Percentiles rank a stretch among this genome's conserved stretches.
phyloP scores from a whole-genome alignment of 345 rosid genomes.

The Theobroma cacao region DNA sequence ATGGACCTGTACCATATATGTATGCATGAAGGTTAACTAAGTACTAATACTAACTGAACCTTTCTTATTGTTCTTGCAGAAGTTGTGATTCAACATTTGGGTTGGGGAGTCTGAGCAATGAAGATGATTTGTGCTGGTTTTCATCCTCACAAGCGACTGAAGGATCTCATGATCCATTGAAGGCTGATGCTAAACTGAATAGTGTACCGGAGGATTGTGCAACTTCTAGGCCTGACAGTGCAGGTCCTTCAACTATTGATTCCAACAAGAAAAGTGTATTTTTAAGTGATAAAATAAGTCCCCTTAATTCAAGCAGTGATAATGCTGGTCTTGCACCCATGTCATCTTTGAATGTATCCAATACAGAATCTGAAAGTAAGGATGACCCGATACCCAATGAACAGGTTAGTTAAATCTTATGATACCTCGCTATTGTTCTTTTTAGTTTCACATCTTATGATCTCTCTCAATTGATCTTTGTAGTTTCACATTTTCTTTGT shows the following conservation, averaged over 20 bases:
- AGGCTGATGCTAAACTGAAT: slow-evolving; percentile 43
- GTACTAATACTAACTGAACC: background rate
- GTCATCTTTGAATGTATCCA: slow-evolving; percentile 28
- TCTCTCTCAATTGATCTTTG: background rate
- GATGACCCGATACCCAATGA: slow-evolving; percentile 34
- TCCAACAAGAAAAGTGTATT: slow-evolving; percentile 30
- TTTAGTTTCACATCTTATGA: background rate
- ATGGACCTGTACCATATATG: background rate
- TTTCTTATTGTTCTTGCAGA: slow-evolving; percentile 40
- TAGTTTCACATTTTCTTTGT: background rate
- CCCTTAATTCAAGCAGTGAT: slow-evolving; percentile 21
- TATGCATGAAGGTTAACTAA: background rate
- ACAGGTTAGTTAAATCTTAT: slow-evolving; percentile 47
- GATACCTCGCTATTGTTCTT: background rate
- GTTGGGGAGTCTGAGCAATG: slow-evolving; percentile 59
- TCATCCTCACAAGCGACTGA: slow-evolving; percentile 50
- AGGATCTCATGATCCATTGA: slow-evolving; percentile 44
- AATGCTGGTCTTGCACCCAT: slow-evolving; percentile 30
- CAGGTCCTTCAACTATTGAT: slow-evolving; percentile 34
- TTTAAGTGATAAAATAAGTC: slow-evolving; percentile 30
- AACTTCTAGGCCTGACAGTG: slow-evolving; percentile 33
- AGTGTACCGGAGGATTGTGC: slow-evolving; percentile 35
- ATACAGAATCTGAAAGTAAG: slow-evolving; percentile 37
- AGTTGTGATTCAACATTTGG: slow-evolving; percentile 81
- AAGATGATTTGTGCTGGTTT: slow-evolving; percentile 74